Evolutionary conservation across 1,284 basidiomycete genomes (phyloP).

Genomic region (Cutaneotrichosporon cavernicola): DNA sequence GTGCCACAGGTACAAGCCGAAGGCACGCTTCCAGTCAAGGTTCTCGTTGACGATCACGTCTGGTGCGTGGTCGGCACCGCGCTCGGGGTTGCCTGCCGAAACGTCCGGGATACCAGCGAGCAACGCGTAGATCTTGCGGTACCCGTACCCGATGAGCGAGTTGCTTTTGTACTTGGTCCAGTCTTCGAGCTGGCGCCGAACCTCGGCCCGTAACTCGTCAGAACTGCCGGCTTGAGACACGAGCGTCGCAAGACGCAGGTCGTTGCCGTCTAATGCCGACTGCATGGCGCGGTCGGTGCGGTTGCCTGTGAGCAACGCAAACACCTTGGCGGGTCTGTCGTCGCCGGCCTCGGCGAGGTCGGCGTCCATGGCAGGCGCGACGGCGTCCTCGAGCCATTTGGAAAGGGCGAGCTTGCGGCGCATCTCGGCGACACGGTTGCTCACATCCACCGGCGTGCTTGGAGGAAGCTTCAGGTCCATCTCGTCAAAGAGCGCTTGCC

Average conservation of each 20-base stretch:
- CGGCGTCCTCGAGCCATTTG: constrained; percentile 77
- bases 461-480: constrained; percentile 66
- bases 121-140: constrained; percentile 80
- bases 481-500: constrained; percentile 85
- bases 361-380: constrained; percentile 70
- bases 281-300: constrained; percentile 81
- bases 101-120: constrained; percentile 75
- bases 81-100: constrained; percentile 59
- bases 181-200: constrained; percentile 73
- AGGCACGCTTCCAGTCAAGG: constrained; percentile 91
- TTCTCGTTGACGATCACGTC: constrained; percentile 73
- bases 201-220: constrained; percentile 69
- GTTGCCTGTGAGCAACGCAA: constrained; percentile 80
- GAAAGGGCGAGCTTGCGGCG: constrained; percentile 80
- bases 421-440: constrained; percentile 53
- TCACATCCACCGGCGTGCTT: constrained; percentile 61
- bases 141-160: constrained; percentile 65
- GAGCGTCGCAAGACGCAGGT: constrained; percentile 85
- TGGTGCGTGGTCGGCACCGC: constrained; percentile 61
- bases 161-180: constrained; percentile 81
- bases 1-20: constrained; percentile 91
- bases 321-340: constrained; percentile 61
- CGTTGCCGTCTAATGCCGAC: constrained; percentile 70
- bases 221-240: constrained; percentile 86
- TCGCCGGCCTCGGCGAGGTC: constrained; percentile 62